These are phyloP conservation scores for Chlorencoelia australis DNA, from an alignment of 2,329 filamentous ascomycete species.

Conservation along the genomic window DNA sequence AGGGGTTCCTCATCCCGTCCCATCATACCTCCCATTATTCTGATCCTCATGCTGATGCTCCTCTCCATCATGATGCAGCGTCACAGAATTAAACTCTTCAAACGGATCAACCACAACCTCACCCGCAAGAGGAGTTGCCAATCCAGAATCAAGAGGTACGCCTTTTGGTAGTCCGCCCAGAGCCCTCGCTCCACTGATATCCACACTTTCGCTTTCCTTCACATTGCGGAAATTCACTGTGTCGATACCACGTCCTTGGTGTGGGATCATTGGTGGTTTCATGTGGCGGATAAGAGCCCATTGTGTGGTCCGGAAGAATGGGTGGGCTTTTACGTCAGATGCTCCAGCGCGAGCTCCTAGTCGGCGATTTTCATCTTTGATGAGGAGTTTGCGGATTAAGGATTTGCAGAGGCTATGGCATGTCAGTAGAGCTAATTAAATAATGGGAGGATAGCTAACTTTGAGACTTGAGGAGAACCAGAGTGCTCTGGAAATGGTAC, in stretches of 20 bases:
- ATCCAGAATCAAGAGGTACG: conserved; percentile 75
- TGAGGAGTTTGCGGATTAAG: conserved; percentile 87
- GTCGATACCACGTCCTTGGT: conserved; percentile 81
- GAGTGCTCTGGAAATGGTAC: conserved; percentile 90
- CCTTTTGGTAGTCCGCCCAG: conserved; percentile 50
- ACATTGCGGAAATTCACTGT: conserved; percentile 97
- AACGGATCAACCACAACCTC: conserved; percentile 80
- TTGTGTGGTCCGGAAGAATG: conserved; percentile 91
- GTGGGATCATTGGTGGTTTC: conserved; percentile 94
- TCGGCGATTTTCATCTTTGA: conserved; percentile 93
- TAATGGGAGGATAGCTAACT: conserved; percentile 48
- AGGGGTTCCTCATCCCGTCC: too few species aligned
- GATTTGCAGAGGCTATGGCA: conserved; percentile 78
- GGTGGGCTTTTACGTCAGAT: conserved; percentile 91
- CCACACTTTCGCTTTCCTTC: conserved; percentile 92
- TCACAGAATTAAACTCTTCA: conserved; percentile 97
- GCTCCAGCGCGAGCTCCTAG: conserved; percentile 90
- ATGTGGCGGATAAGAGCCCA: conserved; percentile 96
- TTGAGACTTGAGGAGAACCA: conserved; percentile 76
- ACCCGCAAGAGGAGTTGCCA: conserved; percentile 66
- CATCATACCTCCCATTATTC: conserved; percentile 25
- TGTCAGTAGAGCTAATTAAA: conserved; percentile 25
- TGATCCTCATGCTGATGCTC: conserved; percentile 34
- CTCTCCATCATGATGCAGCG: conserved; percentile 90
- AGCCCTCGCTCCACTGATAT: conserved; percentile 53